Conservation (phyloP, 1,284 basidiomycete species). For the Sporisorium iseilematis-ciliati region DNA sequence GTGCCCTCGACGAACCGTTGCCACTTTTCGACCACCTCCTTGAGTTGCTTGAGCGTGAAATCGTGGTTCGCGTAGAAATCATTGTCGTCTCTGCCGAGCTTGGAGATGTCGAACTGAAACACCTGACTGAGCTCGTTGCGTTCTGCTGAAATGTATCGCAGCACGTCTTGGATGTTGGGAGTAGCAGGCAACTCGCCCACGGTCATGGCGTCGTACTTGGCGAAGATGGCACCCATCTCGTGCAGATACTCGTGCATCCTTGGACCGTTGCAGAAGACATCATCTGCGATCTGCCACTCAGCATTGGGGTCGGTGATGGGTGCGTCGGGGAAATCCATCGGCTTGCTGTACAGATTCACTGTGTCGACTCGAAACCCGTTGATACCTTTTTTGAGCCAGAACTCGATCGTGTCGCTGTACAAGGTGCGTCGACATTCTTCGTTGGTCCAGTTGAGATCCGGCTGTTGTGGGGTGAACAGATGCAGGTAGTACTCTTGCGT, state of each 20-base stretch:
- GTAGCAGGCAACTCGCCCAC: constrained; percentile 75
- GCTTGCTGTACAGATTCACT: constrained; percentile 62
- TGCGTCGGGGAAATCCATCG: constrained; percentile 62
- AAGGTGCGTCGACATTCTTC: constrained; percentile 74
- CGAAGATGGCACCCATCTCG: constrained; percentile 74
- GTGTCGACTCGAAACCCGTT: constrained; percentile 75
- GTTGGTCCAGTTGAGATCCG: constrained; percentile 84
- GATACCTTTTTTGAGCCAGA: constrained; percentile 81
- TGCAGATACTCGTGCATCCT: constrained; percentile 77
- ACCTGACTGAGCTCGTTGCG: constrained; percentile 76
- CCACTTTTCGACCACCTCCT: constrained; percentile 75
- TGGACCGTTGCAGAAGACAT: constrained; percentile 58
- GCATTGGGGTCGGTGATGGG: constrained; percentile 72
- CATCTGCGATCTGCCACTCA: constrained; percentile 75
- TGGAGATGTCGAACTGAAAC: constrained; percentile 77
- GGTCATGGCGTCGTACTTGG: constrained; percentile 73
- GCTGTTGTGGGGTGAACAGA: constrained; percentile 78
- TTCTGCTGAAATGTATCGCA: constrained; percentile 75
- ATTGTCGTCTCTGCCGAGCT: constrained; percentile 71
- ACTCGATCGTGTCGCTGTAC: constrained; percentile 76
- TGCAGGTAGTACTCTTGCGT: constrained; percentile 82
- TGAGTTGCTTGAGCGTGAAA: constrained; percentile 76
- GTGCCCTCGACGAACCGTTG: constrained; percentile 70
- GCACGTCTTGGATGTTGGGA: constrained; percentile 72
- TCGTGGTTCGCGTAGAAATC: constrained; percentile 72